Base-by-base conservation (phyloP, 2,329 filamentous ascomycete species). In the Clarireedia monteithiana region DNA sequence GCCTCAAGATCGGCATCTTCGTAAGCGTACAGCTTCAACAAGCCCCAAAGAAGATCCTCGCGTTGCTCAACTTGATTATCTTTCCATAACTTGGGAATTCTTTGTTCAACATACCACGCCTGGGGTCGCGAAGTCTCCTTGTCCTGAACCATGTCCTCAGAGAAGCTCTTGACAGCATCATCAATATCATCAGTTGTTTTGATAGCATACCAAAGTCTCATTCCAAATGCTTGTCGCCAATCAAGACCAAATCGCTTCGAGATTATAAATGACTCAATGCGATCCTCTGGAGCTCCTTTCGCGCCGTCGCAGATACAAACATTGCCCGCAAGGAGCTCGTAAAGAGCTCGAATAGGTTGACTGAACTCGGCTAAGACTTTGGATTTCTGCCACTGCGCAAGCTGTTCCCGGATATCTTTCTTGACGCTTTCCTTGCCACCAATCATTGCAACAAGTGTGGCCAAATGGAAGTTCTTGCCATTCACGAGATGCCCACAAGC, bases 141-240 rank as follows among this genome's bases (percentile, higher is more conserved):
- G 46, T 85, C 85, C 58, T 86, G 80, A 27, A 77, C 74, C 47
- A 97, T 76, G 64, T 96, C 91, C 54, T 84, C 76, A 59, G 83
- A 77, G 70, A 91, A 99, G 27, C 80, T 79, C 45, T 77, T 72
- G 4, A 99, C 85, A 2, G 91, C 91, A 47, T 78, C 75, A 50
- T 85, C 82, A 45, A 96, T 77, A 38, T 83, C 79, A 46, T 91
- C 86, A 40, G 84, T 77, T 36, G 81, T 75, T 2, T 81, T 77
- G 42, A 84, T 88, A 46, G 85, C 85, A 69, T 96, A 99, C 88
- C 91, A 97, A 1, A 99, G 77, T 45, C 91, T 84, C 50, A 99
- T 78, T 10, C 89, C 92, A 70, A 99, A 96, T 0, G 91, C 86
- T 67, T 95, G 91, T 69, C 89, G 85, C 94, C 94, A 99, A 69